Conservation (phyloP, 495 filamentous ascomycete species). For the Penicilliopsis zonata region DNA sequence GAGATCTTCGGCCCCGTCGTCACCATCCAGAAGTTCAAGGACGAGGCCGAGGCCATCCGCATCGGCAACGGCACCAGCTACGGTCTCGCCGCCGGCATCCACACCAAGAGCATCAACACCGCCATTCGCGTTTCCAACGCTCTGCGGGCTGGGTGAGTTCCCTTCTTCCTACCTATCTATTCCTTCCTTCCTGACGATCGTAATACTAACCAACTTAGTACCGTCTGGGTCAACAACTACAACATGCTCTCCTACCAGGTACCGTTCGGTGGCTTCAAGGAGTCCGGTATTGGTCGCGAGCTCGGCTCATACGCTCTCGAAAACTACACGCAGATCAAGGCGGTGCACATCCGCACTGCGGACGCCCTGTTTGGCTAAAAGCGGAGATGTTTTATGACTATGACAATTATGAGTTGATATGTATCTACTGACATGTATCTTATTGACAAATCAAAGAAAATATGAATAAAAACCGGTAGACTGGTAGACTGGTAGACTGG, state of each 20-base stretch:
- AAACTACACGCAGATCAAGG: conserved; percentile 83
- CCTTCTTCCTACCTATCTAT: background rate
- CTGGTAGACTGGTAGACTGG: too few relatives aligned
- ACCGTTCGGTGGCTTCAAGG: conserved; percentile 90
- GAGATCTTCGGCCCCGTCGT: conserved; percentile 97
- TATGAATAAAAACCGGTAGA: too few relatives aligned
- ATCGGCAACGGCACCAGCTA: conserved; percentile 75
- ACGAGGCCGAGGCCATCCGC: conserved; percentile 71
- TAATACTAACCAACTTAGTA: conserved; percentile 26
- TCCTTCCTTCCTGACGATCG: background rate
- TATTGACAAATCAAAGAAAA: too few relatives aligned
- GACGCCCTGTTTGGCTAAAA: conserved; percentile 48
- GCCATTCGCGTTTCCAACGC: conserved; percentile 78
- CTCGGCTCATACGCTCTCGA: conserved; percentile 84
- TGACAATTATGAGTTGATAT: too few relatives aligned
- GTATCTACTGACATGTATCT: too few relatives aligned
- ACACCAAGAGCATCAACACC: conserved; percentile 89
- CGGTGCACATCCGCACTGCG: conserved; percentile 49
- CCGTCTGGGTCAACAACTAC: conserved; percentile 92
- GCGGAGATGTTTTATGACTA: background rate
- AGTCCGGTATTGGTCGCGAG: conserved; percentile 87
- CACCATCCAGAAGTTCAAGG: conserved; percentile 88
- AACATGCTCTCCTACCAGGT: conserved; percentile 74
- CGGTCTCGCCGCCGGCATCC: conserved; percentile 82
- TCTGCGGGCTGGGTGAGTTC: conserved; percentile 55